These are phyloP conservation scores for Salvia rosmarinus DNA, from an alignment of 257 asterid genomes.

Conservation along the genomic window DNA sequence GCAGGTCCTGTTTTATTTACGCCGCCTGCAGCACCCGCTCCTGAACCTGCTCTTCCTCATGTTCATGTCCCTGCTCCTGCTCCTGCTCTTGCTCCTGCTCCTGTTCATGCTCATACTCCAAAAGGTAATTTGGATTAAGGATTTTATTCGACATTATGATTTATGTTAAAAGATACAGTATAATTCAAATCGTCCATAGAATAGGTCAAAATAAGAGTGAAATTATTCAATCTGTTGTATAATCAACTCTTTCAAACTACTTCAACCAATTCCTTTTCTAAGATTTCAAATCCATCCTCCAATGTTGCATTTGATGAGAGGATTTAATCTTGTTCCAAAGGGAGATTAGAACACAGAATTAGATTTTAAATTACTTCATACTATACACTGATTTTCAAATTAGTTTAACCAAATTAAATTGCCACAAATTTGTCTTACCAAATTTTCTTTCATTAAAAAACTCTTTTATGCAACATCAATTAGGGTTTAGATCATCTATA, in stretches of 20 bases:
- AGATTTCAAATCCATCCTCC: neutral
- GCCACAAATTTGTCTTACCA: too few relatives aligned
- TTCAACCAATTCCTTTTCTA: neutral
- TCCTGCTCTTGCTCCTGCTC: conserved; percentile 22
- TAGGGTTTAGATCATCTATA: too few relatives aligned
- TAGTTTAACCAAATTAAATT: too few relatives aligned
- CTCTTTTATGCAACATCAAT: too few relatives aligned
- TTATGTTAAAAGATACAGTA: neutral
- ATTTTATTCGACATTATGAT: too few relatives aligned
- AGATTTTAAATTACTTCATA: too few relatives aligned
- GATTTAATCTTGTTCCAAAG: neutral
- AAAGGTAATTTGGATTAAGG: conserved; percentile 25
- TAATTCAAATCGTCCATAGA: neutral
- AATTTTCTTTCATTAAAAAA: too few relatives aligned
- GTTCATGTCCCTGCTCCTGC: conserved; percentile 7
- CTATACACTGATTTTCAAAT: too few relatives aligned
- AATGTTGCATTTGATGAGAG: neutral
- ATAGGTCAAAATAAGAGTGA: neutral
- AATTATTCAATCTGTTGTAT: too few relatives aligned
- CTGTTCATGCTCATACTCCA: conserved; percentile 21
- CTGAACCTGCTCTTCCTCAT: conserved; percentile 31
- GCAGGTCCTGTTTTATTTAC: conserved; percentile 63
- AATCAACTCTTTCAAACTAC: neutral
- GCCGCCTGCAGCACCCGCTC: conserved; percentile 51
- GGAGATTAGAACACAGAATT: too few relatives aligned